Evolutionary conservation across 768 basidiomycete species (phyloP), one percentile per base, ranked within the genome.

Genomic region (Phlebiopsis flavidoalba): DNA sequence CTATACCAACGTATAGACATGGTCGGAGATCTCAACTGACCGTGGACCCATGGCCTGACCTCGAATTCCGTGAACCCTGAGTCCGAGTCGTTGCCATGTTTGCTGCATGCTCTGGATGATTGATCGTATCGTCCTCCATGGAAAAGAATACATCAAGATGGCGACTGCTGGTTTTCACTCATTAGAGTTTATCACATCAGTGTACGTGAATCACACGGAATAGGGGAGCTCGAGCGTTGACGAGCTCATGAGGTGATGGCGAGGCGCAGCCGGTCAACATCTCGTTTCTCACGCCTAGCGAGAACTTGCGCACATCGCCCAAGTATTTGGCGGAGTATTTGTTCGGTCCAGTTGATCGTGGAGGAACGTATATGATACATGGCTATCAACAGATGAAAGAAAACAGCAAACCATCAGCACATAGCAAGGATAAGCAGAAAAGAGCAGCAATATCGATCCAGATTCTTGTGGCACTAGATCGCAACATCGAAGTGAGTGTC

Each of bases 401-500:
- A 43, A 43, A 3, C 40, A 24, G 46, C 19, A 15, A 17, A 36
- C 6, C 24, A 57, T 22, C 4, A 35, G 22, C 49, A 5, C 49
- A 37, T 19, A 37, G 53, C 33, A 37, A 53, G 19, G 15, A 5
- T 11, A 51, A 3, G 50, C 24, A 6, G 22, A 12, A 51, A 14
- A 24, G 50, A 51, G 12, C 24, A 6, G 48, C 5, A 21, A 10
- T 3, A 21, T 15, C 19, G 10, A n/a, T 17, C 10, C 48, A 49
- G 24, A 21, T 10, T n/a, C 6, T 8, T 24, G n/a, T n/a, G 26
- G 22, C 3, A 2, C 37, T 62, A 74, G 26, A 63, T 55, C 8
- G 83, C 83, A 49, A 89, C 69, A 37, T 79, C 75, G 72, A 85
- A 89, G 66, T 92, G 91, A n/a, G 82, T 88, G 63, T 94, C 92